Conservation (phyloP, 257 asterid species). For the Fraxinus pennsylvanica region DNA sequence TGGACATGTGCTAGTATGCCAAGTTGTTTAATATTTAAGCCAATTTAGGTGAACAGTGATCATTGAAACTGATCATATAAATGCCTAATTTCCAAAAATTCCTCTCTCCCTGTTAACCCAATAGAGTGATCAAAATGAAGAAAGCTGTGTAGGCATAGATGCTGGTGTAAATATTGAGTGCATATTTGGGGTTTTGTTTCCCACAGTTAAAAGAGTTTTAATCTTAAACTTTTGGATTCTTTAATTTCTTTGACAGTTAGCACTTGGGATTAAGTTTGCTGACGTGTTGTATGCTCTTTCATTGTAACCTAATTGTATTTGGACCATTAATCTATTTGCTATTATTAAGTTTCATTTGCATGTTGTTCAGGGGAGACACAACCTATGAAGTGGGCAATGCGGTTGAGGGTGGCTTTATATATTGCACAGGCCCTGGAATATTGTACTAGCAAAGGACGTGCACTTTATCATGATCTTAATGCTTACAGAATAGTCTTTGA, state of each 20-base stretch:
- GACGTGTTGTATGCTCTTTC: no score
- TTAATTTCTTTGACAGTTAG: no score
- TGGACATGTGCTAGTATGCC: background rate
- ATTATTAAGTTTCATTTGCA: conserved; percentile 18
- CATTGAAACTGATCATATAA: no score
- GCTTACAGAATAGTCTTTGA: conserved; percentile 93
- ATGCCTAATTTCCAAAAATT: background rate
- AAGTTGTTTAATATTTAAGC: background rate
- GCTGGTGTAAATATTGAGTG: no score
- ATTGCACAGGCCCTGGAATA: conserved; percentile 90
- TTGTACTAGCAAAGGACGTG: conserved; percentile 84
- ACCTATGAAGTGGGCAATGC: conserved; percentile 99
- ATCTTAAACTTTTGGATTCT: no score
- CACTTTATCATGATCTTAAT: conserved; percentile 95
- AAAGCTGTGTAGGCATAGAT: background rate
- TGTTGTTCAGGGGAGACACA: conserved; percentile 84
- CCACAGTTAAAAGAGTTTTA: no score
- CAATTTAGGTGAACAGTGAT: background rate
- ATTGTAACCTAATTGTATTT: background rate
- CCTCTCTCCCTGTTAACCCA: background rate
- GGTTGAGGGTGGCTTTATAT: conserved; percentile 86
- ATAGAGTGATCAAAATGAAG: background rate
- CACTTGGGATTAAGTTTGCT: no score
- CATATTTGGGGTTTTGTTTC: background rate
- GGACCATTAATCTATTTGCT: background rate